Evolutionary conservation across 2,329 filamentous ascomycete genomes (phyloP), one percentile per base, ranked within the genome.

Genomic region (Rutstroemia sp.): DNA sequence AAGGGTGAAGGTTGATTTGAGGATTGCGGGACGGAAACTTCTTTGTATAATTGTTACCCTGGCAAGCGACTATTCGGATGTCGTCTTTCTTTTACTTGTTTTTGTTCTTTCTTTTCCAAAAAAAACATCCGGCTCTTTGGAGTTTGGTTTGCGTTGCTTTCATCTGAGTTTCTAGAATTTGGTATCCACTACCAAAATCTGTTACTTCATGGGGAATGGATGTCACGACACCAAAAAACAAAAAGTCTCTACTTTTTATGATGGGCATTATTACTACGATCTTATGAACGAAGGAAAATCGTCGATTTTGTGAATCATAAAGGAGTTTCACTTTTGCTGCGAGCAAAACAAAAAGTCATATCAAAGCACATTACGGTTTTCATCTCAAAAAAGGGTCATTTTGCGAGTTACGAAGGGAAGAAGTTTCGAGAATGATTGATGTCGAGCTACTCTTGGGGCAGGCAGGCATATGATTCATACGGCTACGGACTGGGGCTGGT

Each of bases 1-100:
- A 66, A 63, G 62, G 64, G 64, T 66, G 64, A 63, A 61, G 63
- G 59, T 61, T 65, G 59, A 65, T 61, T 66, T 66, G 62, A 66
- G 64, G 64, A 68, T 67, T 66, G 63, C 52, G 42, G 34, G 27
- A 59, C 21, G 23, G 56, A 46, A 52, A 59, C 64, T 64, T 63
- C 62, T 65, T 67, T 67, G 65, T 66, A 67, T 64, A 64, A 63
- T 61, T 64, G 52, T 54, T 27, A 34, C 42, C 21, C 39, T 23
- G 27, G 9, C 49, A 30, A 19, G 23, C 44, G 44, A 48, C 45
- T 21, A 23, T 5, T 8, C 10, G 38, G 27, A 18, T 49, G 52
- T 54, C 52, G 52, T 23, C 27, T 30, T 30, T 37, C 27, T 52
- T 49, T 49, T 30, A 16, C 27, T 54, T 46, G 38, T 30, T 25